These are phyloP conservation scores for Xylaria curta DNA, from an alignment of 495 filamentous ascomycete species.

Conservation along the genomic window DNA sequence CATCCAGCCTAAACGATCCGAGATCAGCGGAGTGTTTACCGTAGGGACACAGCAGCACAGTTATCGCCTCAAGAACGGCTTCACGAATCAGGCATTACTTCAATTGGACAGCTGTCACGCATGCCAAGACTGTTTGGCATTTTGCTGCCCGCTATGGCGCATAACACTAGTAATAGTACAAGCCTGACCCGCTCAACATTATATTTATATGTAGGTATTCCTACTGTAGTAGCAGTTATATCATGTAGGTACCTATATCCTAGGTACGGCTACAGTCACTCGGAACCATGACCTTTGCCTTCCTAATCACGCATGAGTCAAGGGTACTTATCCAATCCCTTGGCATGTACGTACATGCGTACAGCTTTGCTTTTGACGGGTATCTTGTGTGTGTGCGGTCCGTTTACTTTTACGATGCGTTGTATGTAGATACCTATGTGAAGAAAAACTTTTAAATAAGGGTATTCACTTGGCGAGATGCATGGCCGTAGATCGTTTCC, in stretches of 20 bases:
- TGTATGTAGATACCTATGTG: neutral
- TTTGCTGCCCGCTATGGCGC: neutral
- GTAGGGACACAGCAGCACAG: neutral
- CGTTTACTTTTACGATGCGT: neutral
- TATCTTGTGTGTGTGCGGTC: neutral
- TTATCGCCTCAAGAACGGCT: neutral
- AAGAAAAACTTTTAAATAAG: neutral
- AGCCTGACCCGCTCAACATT: neutral
- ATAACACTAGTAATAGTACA: neutral
- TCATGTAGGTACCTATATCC: no score
- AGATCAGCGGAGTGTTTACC: neutral
- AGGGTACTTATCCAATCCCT: neutral
- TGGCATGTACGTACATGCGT: neutral
- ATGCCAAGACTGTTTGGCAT: neutral
- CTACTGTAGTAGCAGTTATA: no score
- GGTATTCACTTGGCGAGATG: conserved; percentile 1
- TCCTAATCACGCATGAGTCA: neutral
- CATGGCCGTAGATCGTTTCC: conserved; percentile 2
- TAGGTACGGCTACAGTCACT: no score
- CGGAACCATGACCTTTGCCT: no score
- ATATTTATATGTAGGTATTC: neutral
- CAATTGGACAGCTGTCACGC: neutral
- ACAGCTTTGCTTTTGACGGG: neutral
- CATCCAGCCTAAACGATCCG: neutral
- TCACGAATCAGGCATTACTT: conserved; percentile 13